Conservation (phyloP, 345 rosid genomes). For the Citrus sp. region DNA sequence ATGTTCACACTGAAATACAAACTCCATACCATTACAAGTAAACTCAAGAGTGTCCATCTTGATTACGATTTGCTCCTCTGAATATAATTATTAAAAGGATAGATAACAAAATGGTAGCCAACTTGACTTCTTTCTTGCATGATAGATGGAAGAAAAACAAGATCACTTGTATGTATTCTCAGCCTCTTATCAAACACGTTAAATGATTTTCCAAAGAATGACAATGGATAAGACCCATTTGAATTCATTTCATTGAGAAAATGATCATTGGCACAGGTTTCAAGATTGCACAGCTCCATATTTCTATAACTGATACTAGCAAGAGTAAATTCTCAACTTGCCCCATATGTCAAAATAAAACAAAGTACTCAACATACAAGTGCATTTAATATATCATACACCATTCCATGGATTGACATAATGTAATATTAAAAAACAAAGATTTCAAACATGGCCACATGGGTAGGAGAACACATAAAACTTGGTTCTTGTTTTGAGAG, state of each 20-base stretch:
- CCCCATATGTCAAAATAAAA: background rate
- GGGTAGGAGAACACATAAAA: background rate
- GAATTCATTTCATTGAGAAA: background rate
- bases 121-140: background rate
- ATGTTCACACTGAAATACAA: slow-evolving; percentile 64
- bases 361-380: background rate
- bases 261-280: background rate
- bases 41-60: background rate
- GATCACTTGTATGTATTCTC: background rate
- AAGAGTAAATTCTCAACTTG: background rate
- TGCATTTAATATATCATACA: background rate
- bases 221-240: background rate
- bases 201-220: background rate
- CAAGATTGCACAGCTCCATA: background rate
- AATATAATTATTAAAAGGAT: background rate
- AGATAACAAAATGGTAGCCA: background rate
- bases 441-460: background rate
- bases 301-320: background rate
- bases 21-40: background rate
- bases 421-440: background rate
- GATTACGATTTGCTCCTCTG: background rate
- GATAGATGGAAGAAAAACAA: background rate
- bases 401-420: background rate
- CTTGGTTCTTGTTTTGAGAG: background rate
- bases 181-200: background rate